Evolutionary conservation across 2,329 filamentous ascomycete genomes (phyloP).

Genomic region (Lasiodiplodia sp.): DNA sequence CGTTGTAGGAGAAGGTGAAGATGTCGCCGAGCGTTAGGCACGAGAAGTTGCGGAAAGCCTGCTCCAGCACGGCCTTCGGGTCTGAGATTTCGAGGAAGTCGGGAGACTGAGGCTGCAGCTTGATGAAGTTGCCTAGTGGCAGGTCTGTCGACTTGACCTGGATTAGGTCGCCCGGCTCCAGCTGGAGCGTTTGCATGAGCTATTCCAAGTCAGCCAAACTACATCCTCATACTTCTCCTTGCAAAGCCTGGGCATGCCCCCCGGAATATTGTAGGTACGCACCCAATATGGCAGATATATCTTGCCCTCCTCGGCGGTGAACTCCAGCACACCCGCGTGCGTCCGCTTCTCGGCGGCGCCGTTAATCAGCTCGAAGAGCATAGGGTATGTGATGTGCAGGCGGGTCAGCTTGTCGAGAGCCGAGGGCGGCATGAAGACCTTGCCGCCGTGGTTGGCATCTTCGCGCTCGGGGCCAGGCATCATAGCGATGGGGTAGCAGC

Average conservation of each 20-base stretch:
- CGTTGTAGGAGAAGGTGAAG: conserved; percentile 97
- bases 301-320: conserved; percentile 95
- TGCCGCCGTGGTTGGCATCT: conserved; percentile 93
- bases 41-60: conserved; percentile 94
- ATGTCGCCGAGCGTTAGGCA: conserved; percentile 92
- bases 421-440: conserved; percentile 96
- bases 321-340: conserved; percentile 94
- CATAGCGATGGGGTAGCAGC: conserved; percentile 96
- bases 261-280: conserved; percentile 35
- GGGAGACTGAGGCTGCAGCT: conserved; percentile 91
- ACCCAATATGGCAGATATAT: conserved; percentile 97
- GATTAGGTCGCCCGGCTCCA: conserved; percentile 92
- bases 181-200: conserved; percentile 91
- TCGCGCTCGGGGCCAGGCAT: conserved; percentile 87
- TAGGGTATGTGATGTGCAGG: conserved; percentile 94
- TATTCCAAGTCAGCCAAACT: conserved; percentile 48
- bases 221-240: neutral
- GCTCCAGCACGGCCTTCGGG: conserved; percentile 95
- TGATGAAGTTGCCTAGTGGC: conserved; percentile 89
- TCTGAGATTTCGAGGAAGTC: conserved; percentile 97
- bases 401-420: conserved; percentile 96
- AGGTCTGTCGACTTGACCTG: conserved; percentile 96
- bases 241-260: too few species aligned
- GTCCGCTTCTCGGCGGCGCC: conserved; percentile 74
- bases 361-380: conserved; percentile 96